Evolutionary conservation across 805 yeast species (phyloP).

Genomic region (Groenewaldozyma tartarivorans): DNA sequence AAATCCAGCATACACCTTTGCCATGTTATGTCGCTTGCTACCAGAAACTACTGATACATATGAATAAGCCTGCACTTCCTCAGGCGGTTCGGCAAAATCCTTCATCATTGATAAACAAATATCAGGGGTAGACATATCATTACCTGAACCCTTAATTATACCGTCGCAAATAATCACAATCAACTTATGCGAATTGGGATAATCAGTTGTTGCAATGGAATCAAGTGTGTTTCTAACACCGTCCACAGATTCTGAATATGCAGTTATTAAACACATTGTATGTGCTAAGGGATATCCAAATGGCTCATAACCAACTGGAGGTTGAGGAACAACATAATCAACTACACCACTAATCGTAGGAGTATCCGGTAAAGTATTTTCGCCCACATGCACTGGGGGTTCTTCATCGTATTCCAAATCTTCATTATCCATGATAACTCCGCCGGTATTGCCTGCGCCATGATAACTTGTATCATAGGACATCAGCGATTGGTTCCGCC

Average conservation of each 20-base stretch:
- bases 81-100: slow-evolving; percentile 59
- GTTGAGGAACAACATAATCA: slow-evolving; percentile 72
- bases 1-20: slow-evolving; percentile 91
- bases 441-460: slow-evolving; percentile 17
- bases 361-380: not conserved
- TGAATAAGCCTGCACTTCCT: slow-evolving; percentile 71
- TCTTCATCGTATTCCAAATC: slow-evolving; percentile 5
- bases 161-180: slow-evolving; percentile 89
- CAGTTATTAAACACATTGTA: slow-evolving; percentile 70
- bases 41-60: slow-evolving; percentile 96
- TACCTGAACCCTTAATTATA: slow-evolving; percentile 87
- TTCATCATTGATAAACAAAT: slow-evolving; percentile 81
- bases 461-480: slow-evolving; percentile 20
- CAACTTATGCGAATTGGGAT: slow-evolving; percentile 89
- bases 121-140: slow-evolving; percentile 80
- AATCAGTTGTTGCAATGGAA: slow-evolving; percentile 89
- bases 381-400: not conserved
- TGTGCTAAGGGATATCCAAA: slow-evolving; percentile 72
- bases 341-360: slow-evolving; percentile 3
- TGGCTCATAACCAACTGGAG: slow-evolving; percentile 83
- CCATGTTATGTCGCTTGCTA: slow-evolving; percentile 92
- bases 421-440: slow-evolving; percentile 7
- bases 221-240: slow-evolving; percentile 85
- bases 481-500: slow-evolving; percentile 11
- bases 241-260: slow-evolving; percentile 86